Percentiles rank a stretch among this genome's conserved stretches.
Conservation (phyloP, 108 stramenopile species). For the Stephanodiscus minutulus region DNA sequence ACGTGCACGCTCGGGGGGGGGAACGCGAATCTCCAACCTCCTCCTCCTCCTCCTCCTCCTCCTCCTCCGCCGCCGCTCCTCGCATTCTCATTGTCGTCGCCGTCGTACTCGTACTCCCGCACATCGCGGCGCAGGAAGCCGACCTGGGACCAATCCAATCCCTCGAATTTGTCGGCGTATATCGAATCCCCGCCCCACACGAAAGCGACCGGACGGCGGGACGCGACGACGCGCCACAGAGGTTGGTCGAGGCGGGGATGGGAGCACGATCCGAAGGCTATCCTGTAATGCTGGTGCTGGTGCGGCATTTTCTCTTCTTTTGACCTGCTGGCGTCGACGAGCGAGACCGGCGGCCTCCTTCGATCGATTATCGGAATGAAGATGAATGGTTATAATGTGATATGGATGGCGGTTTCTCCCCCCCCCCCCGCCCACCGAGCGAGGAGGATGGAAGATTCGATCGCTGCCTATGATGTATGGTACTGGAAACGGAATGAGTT, state of each 20-base stretch:
- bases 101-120: not conserved
- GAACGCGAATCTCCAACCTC: slow-evolving; percentile 41
- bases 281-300: slow-evolving; percentile 34
- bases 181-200: slow-evolving; percentile 88
- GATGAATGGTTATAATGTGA: too few species aligned
- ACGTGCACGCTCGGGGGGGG: slow-evolving; percentile 50
- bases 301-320: too few species aligned
- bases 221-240: slow-evolving; percentile 67
- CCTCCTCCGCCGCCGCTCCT: too few species aligned
- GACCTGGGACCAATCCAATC: slow-evolving; percentile 30
- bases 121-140: slow-evolving; percentile 3
- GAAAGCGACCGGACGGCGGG: slow-evolving; percentile 71
- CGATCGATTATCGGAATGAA: too few species aligned
- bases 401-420: too few species aligned
- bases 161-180: slow-evolving; percentile 61
- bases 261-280: slow-evolving; percentile 82
- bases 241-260: slow-evolving; percentile 69
- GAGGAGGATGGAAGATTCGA: too few species aligned
- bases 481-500: too few species aligned
- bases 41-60: too few species aligned
- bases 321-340: too few species aligned
- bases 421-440: too few species aligned
- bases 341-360: too few species aligned
- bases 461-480: too few species aligned
- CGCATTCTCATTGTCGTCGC: not conserved